Conservation (phyloP, 2,329 filamentous ascomycete genomes). For the Grosmannia huntii region DNA sequence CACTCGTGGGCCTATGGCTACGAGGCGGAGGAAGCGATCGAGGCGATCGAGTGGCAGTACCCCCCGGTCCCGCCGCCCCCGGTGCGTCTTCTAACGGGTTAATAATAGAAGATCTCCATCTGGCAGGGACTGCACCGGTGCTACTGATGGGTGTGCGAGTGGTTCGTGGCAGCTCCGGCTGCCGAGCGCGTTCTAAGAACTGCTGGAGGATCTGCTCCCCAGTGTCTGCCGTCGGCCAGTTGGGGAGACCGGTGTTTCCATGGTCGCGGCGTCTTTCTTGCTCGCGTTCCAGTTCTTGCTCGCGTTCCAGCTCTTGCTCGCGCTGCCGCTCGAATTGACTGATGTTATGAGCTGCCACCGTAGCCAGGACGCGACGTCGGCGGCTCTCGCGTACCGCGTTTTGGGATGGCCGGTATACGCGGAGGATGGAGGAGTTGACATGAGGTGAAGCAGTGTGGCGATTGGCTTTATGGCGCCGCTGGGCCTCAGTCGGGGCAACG, state of each 20-base stretch:
- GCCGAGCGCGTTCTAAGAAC: background rate
- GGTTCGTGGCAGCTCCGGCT: background rate
- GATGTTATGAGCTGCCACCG: background rate
- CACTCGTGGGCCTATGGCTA: background rate
- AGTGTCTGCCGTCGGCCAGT: background rate
- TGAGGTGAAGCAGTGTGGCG: constrained; percentile 8
- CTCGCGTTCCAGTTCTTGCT: background rate
- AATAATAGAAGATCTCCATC: background rate
- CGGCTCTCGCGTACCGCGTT: constrained; percentile 10
- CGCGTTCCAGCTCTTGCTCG: background rate
- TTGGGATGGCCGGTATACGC: constrained; percentile 5
- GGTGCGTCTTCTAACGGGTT: background rate
- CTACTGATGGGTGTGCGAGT: background rate
- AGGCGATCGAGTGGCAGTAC: background rate
- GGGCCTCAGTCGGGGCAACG: constrained; percentile 12
- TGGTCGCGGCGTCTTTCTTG: background rate
- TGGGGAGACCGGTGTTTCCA: background rate
- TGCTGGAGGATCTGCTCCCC: background rate
- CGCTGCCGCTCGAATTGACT: background rate
- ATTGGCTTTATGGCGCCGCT: constrained; percentile 8
- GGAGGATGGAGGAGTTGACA: constrained; percentile 12
- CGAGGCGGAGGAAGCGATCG: background rate
- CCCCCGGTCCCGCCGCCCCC: background rate
- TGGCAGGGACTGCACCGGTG: background rate
- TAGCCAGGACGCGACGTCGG: constrained; percentile 10